Base-by-base conservation (phyloP, 805 yeast species). In the Starmerella powellii region DNA sequence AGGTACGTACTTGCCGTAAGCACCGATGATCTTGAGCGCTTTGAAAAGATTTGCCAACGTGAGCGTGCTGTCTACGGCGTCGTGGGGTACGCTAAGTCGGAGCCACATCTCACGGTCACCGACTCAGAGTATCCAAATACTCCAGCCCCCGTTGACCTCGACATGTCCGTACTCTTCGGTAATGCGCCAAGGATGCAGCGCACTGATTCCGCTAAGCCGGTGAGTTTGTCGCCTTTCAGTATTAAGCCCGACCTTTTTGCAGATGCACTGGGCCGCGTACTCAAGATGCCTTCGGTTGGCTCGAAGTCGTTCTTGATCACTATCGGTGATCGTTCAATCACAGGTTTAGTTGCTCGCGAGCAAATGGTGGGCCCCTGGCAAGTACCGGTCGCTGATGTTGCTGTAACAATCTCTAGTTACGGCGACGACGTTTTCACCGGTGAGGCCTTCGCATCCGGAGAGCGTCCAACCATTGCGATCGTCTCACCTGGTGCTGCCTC, bases 291-390 rank as follows among this genome's bases (percentile, higher is more conserved):
- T 23, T 66, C 95, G 6, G 98, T 91, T 38, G 98, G 94, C 20
- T 85, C 96, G 32, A 91, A 91, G 66, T 78, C 80, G 39, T 91
- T 91, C 70, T 70, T 91, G 57, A 82, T 91, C 59, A 91, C 97
- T n/a, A 91, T 91, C 59, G 98, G 95, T 63, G 98, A 91, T 64
- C 79, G 98, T 65, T 73, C 93, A n/a, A 91, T 91, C 48, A 88
- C 97, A 23, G 98, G 98, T 42, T 72, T 91, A 54, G 80, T 91
- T 48, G 97, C 93, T 57, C 78, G 98, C 61, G 98, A 91, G 62
- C 98, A 91, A 67, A 78, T 87, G 78, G 97, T 91, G 46, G 98
- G 98, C 31, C 97, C 97, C 59, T 91, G 97, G 97, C 99, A 91
- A 70, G 91, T 82, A 8, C 98, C 99, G 37, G 97, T 91, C 26